Conservation (phyloP, 2,329 filamentous ascomycete genomes). For the Fulvia fulva region DNA sequence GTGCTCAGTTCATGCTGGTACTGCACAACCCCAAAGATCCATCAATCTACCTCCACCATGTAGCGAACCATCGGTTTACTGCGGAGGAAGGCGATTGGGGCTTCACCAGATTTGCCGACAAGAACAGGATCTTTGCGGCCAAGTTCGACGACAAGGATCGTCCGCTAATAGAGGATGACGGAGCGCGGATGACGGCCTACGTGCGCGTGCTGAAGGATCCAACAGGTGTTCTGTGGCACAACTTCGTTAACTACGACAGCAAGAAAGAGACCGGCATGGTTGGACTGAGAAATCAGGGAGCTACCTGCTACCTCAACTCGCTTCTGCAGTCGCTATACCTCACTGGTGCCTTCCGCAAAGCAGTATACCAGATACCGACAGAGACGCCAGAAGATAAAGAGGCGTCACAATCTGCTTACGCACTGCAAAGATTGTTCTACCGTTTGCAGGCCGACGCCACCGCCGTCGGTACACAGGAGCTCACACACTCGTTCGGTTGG, state of each 20-base stretch:
- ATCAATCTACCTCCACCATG: conserved; percentile 69
- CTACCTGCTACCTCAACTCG: conserved; percentile 56
- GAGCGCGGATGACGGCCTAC: conserved; percentile 76
- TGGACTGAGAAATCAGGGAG: conserved; percentile 92
- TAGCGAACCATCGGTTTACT: conserved; percentile 92
- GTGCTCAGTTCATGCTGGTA: conserved; percentile 90
- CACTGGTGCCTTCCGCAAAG: conserved; percentile 87
- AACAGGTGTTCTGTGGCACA: conserved; percentile 86
- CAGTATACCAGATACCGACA: conserved; percentile 95
- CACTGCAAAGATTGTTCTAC: conserved; percentile 90
- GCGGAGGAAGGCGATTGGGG: conserved; percentile 97
- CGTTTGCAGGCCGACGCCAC: conserved; percentile 80
- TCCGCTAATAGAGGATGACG: conserved; percentile 72
- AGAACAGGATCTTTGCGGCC: conserved; percentile 76
- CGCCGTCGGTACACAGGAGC: conserved; percentile 84
- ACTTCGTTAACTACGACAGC: conserved; percentile 93
- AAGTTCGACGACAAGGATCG: conserved; percentile 67
- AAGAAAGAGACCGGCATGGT: conserved; percentile 98
- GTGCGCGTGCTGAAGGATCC: conserved; percentile 80
- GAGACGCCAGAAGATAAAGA: conserved; percentile 72
- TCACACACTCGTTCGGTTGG: conserved; percentile 97
- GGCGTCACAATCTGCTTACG: conserved; percentile 76
- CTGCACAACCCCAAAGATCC: conserved; percentile 93
- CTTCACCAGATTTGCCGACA: conserved; percentile 92
- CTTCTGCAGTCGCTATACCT: conserved; percentile 46